Percentiles rank a stretch among this genome's conserved stretches.
Conservation (phyloP, 371 early-diverging fungal species). For the Batkoa obscura region DNA sequence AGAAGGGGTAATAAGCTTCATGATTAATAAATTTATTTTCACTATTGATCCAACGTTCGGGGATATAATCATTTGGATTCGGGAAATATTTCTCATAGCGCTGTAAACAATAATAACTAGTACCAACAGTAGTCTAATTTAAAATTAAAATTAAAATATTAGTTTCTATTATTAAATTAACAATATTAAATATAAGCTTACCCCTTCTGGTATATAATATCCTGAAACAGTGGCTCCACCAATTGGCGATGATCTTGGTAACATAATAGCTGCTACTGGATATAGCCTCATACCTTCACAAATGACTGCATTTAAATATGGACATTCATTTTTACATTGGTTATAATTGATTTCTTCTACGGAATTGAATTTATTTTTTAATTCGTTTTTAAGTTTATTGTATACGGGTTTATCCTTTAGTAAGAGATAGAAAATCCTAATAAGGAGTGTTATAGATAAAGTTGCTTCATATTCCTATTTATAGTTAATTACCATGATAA, state of each 20-base stretch:
- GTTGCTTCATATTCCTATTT: no score
- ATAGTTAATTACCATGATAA: not conserved
- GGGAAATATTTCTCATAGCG: not conserved
- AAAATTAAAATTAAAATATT: not conserved
- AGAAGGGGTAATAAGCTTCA: not conserved
- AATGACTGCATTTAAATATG: constrained; percentile 1
- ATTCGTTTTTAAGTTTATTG: not conserved
- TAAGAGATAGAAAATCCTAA: not conserved
- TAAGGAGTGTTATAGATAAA: no score
- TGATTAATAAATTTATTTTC: not conserved
- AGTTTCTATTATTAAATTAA: no score
- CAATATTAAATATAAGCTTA: not conserved
- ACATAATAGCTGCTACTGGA: not conserved
- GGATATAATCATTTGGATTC: not conserved
- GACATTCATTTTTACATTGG: not conserved
- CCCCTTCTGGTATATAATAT: constrained; percentile 8
- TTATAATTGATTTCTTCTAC: not conserved
- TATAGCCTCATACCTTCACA: not conserved
- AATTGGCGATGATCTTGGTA: constrained; percentile 13
- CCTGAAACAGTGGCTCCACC: constrained; percentile 11
- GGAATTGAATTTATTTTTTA: not conserved
- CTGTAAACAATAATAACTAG: not conserved
- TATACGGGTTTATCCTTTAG: not conserved
- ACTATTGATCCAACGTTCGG: not conserved
- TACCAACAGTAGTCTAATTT: not conserved